Base-by-base conservation (phyloP, 768 basidiomycete genomes). In the Boletus eberwhitei region DNA sequence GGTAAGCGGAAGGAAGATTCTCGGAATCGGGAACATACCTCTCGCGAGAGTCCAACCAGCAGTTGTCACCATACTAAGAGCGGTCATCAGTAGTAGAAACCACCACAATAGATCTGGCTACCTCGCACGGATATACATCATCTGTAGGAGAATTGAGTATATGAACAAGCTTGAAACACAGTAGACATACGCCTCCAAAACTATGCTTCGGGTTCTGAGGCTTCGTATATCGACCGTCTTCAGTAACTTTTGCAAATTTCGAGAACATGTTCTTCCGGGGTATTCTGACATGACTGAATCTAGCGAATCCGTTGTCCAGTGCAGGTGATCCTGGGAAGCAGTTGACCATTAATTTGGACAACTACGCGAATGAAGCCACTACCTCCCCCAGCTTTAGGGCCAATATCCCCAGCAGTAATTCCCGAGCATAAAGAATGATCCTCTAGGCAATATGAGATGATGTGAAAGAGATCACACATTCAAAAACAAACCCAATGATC, bases 121-220 rank as follows among this genome's bases (percentile, higher is more conserved):
- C 86, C 72, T 74, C 26, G 87, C 79, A 13, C 87, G 83, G 48
- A 88, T 86, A 64, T 85, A 86, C 46, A 88, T 65, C 87, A 90
- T 88, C 87, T 88, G 4, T 3, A 16, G 37, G 31, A 37, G 1
- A 22, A 12, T 40, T 50, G 24, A 57, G 36, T 39, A 34, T 4
- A 19, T 22, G 22, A 29, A 42, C 19, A 17, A 12, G 14, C 34
- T 22, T 7, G 52, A 22, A 37, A 21, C 5, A 19, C 11, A 19
- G 17, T 12, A 32, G 12, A 78, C 83, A 62, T 64, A 88, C 87
- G 3, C 88, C 87, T 48, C 85, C 85, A 57, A 88, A 90, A 58
- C 85, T 86, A 24, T 90, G 71, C 64, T 89, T 91, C 2, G 84
- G 77, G 62, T 90, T 88, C 32, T 82, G 82, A 17, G 88, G 87